These are phyloP conservation scores for Ophiocordyceps australis DNA, from an alignment of 2,329 filamentous ascomycete species.

Conservation along the genomic window DNA sequence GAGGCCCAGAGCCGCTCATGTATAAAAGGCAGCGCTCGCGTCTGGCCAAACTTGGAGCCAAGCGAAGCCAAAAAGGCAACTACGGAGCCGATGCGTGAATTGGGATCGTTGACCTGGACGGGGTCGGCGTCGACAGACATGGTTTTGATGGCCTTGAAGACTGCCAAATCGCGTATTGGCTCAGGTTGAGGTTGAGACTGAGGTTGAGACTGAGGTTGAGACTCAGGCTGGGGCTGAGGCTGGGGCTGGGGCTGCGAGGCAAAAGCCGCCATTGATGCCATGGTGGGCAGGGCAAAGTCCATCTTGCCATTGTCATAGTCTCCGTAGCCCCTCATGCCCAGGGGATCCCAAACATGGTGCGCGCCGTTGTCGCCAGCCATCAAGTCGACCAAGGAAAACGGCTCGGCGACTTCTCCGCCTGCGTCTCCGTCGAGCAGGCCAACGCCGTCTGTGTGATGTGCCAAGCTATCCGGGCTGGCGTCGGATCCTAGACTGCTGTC, in stretches of 20 bases:
- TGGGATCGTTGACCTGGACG: constrained; percentile 16
- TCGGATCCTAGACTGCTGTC: constrained; percentile 11
- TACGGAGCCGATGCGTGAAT: constrained; percentile 15
- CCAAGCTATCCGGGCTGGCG: constrained; percentile 14
- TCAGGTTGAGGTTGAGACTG: constrained; percentile 2
- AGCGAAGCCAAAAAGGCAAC: constrained; percentile 13
- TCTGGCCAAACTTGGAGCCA: constrained; percentile 15
- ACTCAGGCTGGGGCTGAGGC: constrained; percentile 2
- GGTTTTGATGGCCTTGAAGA: constrained; percentile 6
- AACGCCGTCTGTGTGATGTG: constrained; percentile 5
- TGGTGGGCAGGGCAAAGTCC: constrained; percentile 8
- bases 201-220: constrained; percentile 1
- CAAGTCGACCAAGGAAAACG: constrained; percentile 17
- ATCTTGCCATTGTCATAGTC: constrained; percentile 10
- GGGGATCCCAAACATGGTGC: constrained; percentile 10
- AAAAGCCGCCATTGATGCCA: constrained; percentile 4
- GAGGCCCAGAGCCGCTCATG: constrained; percentile 22
- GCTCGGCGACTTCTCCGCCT: no score
- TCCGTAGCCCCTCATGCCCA: constrained; percentile 6
- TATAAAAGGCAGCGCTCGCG: constrained; percentile 20
- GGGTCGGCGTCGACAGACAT: constrained; percentile 10
- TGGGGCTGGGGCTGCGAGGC: constrained; percentile 2
- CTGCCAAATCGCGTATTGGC: constrained; percentile 12
- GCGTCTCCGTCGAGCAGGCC: constrained; percentile 4
- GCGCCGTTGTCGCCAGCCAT: constrained; percentile 7